A percentile compares a stretch with the other conserved stretches of the same genome.
phyloP scores from a whole-genome alignment of 1,139 yeast genomes.

The Eremothecium coryli region DNA sequence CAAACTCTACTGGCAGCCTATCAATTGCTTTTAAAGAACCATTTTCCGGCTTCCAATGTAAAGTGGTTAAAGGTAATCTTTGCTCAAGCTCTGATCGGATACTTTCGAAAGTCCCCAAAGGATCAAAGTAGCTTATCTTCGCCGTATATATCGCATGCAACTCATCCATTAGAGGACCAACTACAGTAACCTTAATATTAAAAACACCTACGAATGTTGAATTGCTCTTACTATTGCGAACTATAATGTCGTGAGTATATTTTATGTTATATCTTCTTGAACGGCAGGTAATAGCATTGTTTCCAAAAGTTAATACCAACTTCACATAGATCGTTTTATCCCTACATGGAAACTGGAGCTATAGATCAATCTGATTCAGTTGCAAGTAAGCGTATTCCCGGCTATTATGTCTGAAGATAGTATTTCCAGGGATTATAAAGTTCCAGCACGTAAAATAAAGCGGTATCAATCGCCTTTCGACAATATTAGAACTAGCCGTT shows the following conservation, averaged over 20 bases:
- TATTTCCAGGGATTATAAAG: too few relatives aligned
- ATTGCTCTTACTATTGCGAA: neutral
- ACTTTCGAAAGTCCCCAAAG: slow-evolving; percentile 56
- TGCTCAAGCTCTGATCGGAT: slow-evolving; percentile 44
- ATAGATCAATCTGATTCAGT: too few relatives aligned
- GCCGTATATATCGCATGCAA: slow-evolving; percentile 21
- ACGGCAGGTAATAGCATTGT: too few relatives aligned
- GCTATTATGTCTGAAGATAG: too few relatives aligned
- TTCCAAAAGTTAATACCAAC: too few relatives aligned
- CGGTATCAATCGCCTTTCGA: slow-evolving; percentile 3
- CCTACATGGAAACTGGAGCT: too few relatives aligned
- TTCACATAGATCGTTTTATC: too few relatives aligned
- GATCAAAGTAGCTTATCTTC: slow-evolving; percentile 71
- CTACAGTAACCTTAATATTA: slow-evolving; percentile 7
- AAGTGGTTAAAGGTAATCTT: slow-evolving; percentile 56
- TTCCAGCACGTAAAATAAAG: neutral
- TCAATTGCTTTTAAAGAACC: slow-evolving; percentile 60
- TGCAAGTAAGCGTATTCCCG: too few relatives aligned
- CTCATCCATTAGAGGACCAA: slow-evolving; percentile 8
- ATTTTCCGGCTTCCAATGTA: slow-evolving; percentile 65
- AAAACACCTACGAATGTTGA: slow-evolving; percentile 5
- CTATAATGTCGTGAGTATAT: too few relatives aligned
- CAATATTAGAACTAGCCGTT: neutral
- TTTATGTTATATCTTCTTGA: too few relatives aligned
- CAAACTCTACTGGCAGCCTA: slow-evolving; percentile 46